Evolutionary conservation across 2,329 filamentous ascomycete species (phyloP), one percentile per base, ranked within the genome.

Genomic region (Exophiala sp.): DNA sequence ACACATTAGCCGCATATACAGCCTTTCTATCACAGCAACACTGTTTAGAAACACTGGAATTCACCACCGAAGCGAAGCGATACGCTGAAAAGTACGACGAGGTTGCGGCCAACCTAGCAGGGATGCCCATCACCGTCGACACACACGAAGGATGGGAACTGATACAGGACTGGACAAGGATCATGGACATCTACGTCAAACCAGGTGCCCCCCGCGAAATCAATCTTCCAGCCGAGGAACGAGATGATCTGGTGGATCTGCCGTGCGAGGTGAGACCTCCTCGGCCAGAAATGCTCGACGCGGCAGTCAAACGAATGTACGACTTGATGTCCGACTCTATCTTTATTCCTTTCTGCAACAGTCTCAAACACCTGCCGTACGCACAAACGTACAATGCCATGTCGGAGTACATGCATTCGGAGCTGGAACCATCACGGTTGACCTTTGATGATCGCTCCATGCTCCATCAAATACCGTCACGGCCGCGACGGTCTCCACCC

Each of bases 251-350:
- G 18, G 78, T 97, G 33, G 77, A 77, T 39, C 78, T 87, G 38
- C 79, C 83, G 6, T 77, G 76, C 56, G 72, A 79, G 11, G 71
- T 75, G 1, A 74, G 78, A 5, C 78, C 84, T 0, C 90, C 92
- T 5, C 87, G 86, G 4, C 91, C 94, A 1, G 82, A 86, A 38
- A 82, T 85, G 50, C 77, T 99, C 12, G 87, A 95, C 56, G 82
- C 88, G 47, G 91, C 94, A 16, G 88, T 95, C 20, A 81, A 82
- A 58, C 95, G 96, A 57, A 89, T 96, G 38, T 91, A 92, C 69
- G 94, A 97, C 63, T 77, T 99, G 52, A 97, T 99, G 91, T 95
- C 96, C 65, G 94, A 97, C 69, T 96, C 91, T 3, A 89, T 97
- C 0, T 78, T 97, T 47, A 85, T 96, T 0, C 91, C 92, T 0